Evolutionary conservation across 257 asterid species (phyloP).

Genomic region (Solanum ossicruentum): DNA sequence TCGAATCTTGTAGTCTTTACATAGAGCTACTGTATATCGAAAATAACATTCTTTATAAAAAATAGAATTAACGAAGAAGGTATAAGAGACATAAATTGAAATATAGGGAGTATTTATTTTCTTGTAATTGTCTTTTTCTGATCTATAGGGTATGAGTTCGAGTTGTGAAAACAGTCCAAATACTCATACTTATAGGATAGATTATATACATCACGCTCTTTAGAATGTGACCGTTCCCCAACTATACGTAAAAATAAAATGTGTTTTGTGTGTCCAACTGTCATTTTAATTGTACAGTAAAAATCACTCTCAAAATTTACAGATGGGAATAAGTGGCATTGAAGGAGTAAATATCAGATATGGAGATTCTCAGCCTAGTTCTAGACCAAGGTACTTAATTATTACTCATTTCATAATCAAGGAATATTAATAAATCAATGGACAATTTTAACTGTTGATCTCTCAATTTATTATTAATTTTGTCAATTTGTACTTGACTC

Average conservation of each 20-base stretch:
- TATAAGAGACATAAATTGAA: not conserved
- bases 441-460: not conserved
- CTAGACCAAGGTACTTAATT: slow-evolving; percentile 29
- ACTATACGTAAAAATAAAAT: rapidly evolving
- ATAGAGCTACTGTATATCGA: not conserved
- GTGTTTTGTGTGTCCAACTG: not conserved
- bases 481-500: not conserved
- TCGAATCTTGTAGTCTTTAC: not conserved
- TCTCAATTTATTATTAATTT: not conserved
- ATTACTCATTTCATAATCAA: not conserved
- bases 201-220: not conserved
- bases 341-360: slow-evolving; percentile 44
- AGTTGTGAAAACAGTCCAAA: not conserved
- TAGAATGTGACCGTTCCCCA: rapidly evolving
- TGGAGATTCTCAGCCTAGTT: slow-evolving; percentile 45
- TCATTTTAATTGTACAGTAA: not conserved
- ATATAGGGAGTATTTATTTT: not conserved
- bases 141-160: not conserved
- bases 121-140: not conserved
- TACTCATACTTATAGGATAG: no score
- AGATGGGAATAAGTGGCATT: slow-evolving; percentile 52
- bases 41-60: not conserved
- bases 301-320: not conserved
- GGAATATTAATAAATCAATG: not conserved
- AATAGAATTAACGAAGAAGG: not conserved